Evolutionary conservation across 257 asterid genomes (phyloP), one percentile per base, ranked within the genome.

Genomic region (Penstemon davidsonii): DNA sequence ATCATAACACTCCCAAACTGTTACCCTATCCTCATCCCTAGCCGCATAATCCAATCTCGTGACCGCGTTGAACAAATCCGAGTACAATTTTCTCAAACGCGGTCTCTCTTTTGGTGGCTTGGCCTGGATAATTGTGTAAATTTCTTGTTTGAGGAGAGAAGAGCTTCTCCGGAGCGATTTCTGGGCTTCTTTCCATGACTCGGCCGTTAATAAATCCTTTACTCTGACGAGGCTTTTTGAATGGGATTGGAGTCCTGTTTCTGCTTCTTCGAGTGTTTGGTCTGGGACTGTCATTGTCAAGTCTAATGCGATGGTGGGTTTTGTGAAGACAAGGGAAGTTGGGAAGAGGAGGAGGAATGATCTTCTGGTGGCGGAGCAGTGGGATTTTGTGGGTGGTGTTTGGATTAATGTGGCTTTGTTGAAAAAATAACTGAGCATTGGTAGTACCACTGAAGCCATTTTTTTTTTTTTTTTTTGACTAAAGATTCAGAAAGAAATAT

Each of bases 11-110:
- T 80, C 86, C 87, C 83, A 73, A 19, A 75, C 83, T 53, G 66
- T 83, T 45, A 76, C 61, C 80, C 66, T 72, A 79, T 89, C 87
- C 85, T 73, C 67, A 77, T 87, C 95, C 79, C 90, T 72, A 7
- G 90, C 92, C 62, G 95, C 96, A 75, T 85, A 89, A 75, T 89
- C 96, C 76, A 89, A 69, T 70, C 66, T 78, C 3, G 83, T 75
- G 19, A 87, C 96, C 58, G 68, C 75, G 45, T 76, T 82, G 78
- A 89, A 89, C 79, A 89, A 18, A 10, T 61, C 61, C 0, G 88
- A 61, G 69, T 83, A 85, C 67, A 82, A 50, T 60, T 69, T 79
- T 84, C 96, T 83, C 72, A 86, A 44, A 40, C 51, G 65, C 54
- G 85, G 81, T 82, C 95, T 81, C 72, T 85, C 79, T 39, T 8